These are phyloP conservation scores for Lycium ferocissimum DNA, from an alignment of 257 asterid species.

Conservation along the genomic window DNA sequence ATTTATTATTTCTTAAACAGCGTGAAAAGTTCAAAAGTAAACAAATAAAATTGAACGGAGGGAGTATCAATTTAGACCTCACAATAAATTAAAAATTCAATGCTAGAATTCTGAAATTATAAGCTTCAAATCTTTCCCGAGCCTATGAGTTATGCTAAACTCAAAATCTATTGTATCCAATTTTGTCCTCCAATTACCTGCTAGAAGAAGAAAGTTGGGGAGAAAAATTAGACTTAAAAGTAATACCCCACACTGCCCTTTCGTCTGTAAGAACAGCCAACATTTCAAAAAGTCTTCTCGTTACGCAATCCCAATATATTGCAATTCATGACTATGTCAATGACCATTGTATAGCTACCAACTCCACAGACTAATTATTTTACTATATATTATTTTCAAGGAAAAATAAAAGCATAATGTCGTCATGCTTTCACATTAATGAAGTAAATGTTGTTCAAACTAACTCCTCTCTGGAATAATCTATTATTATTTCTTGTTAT, in stretches of 20 bases:
- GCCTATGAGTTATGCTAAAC: not conserved
- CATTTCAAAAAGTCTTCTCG: not conserved
- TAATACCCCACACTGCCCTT: not conserved
- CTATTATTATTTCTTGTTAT: not conserved
- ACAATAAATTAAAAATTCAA: too few species aligned
- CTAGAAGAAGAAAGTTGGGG: not conserved
- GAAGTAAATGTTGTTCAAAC: not conserved
- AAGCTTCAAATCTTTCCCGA: too few species aligned
- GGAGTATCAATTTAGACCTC: too few species aligned
- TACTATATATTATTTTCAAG: not conserved
- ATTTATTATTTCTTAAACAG: too few species aligned
- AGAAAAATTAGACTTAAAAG: not conserved
- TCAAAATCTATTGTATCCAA: not conserved
- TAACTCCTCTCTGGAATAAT: not conserved
- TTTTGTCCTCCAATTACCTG: not conserved
- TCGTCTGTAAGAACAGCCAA: not conserved
- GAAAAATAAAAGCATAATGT: not conserved
- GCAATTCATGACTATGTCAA: not conserved
- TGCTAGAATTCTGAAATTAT: too few species aligned
- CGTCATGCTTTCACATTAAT: constrained; percentile 17
- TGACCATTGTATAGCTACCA: not conserved
- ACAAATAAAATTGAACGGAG: too few species aligned
- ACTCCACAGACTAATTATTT: not conserved
- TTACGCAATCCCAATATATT: not conserved
- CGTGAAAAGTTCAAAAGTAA: too few species aligned